Evolutionary conservation across 2,329 filamentous ascomycete species (phyloP).

Genomic region (Trichoderma sp.): DNA sequence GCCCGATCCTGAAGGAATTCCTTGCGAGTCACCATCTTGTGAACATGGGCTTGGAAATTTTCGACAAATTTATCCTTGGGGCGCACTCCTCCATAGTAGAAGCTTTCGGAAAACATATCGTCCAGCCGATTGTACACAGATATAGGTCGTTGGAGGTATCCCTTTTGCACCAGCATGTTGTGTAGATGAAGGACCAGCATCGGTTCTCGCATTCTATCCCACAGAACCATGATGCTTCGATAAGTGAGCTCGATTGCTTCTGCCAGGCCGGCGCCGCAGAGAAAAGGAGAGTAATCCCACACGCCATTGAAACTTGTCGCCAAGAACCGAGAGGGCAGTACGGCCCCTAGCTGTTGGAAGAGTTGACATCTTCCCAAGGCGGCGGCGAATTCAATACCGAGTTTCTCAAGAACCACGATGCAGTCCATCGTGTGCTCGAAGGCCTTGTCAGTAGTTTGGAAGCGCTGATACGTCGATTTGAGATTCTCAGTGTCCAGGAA

Average conservation of each 20-base stretch:
- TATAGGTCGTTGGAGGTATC: conserved; percentile 36
- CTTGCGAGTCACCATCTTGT: not conserved
- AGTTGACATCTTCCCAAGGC: conserved; percentile 25
- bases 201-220: conserved; percentile 41
- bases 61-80: conserved; percentile 21
- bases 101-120: conserved; percentile 20
- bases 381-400: conserved; percentile 21
- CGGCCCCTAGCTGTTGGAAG: conserved; percentile 21
- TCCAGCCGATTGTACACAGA: conserved; percentile 34
- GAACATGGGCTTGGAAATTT: not conserved
- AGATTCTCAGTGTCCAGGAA: conserved; percentile 1
- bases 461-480: not conserved
- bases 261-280: conserved; percentile 45
- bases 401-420: conserved; percentile 11
- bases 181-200: conserved; percentile 44
- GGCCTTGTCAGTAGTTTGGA: not conserved
- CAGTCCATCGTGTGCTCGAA: not conserved
- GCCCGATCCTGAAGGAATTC: not conserved
- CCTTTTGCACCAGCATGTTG: conserved; percentile 46
- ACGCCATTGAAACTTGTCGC: conserved; percentile 43
- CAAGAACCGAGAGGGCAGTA: conserved; percentile 44
- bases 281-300: conserved; percentile 48
- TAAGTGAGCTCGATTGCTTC: conserved; percentile 45
- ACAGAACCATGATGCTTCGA: conserved; percentile 34
- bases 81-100: conserved; percentile 19